Base-by-base conservation (phyloP, 2,329 filamentous ascomycete species). In the Graphilbum sp. region DNA sequence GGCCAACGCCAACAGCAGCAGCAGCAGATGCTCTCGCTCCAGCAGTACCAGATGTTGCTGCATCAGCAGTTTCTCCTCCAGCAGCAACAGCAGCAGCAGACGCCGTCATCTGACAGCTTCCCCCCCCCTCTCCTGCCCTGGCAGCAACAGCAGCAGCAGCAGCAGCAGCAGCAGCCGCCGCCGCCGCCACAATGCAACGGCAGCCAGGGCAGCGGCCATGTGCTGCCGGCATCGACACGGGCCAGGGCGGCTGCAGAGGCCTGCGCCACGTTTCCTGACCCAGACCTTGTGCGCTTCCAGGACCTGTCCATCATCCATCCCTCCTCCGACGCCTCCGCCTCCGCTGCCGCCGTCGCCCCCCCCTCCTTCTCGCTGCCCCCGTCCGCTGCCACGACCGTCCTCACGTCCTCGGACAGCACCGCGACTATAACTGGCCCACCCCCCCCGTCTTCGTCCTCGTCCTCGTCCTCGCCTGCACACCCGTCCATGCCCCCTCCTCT, bases 201-300 rank as follows among this genome's bases (percentile, higher is more conserved):
- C n/a, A n/a, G n/a, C n/a, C n/a, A n/a, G n/a, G n/a, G n/a, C n/a
- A n/a, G n/a, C n/a, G n/a, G n/a, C n/a, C n/a, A n/a, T n/a, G n/a
- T n/a, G n/a, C n/a, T 5, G 6, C 27, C 5, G 21, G 6, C 13
- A 12, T 29, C 27, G 27, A 29, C 15, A n/a, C 11, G 27, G 13
- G 10, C 7, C 5, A 29, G 27, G 27, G 27, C 7, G 27, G 27
- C 27, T 29, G 27, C 27, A 5, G 27, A n/a, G n/a, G n/a, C n/a
- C 11, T 29, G 7, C 27, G 29, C 9, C 34, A 18, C 6, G 23
- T 23, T 13, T 15, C 13, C 52, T 19, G 53, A 54, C 42, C 50
- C 50, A 19, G 51, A 55, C 42, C 47, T 54, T 16, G 47, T 53
- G 23, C 49, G 48, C 35, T 49, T 56, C 38, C 52, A 55, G 42